Evolutionary conservation across 2,329 filamentous ascomycete genomes (phyloP).

Genomic region (Rhinocladiella mackenziei): DNA sequence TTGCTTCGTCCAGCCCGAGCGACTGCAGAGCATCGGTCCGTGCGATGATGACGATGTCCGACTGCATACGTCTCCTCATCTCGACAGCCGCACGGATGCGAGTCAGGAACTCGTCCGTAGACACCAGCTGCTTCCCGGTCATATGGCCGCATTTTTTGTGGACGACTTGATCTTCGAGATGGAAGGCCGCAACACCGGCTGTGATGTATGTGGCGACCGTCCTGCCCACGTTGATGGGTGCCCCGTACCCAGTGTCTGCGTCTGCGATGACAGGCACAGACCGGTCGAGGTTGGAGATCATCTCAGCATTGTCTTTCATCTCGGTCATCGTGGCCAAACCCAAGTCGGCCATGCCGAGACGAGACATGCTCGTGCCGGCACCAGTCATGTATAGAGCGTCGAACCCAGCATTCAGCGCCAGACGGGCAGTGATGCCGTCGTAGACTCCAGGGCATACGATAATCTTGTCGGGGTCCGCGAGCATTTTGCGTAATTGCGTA

Average conservation of each 20-base stretch:
- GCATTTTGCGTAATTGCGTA: slow-evolving; percentile 31
- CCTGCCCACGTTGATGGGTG: slow-evolving; percentile 45
- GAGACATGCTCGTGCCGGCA: slow-evolving; percentile 47
- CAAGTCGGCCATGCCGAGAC: slow-evolving; percentile 49
- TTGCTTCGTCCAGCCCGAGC: slow-evolving; percentile 38
- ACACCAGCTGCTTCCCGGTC: slow-evolving; percentile 39
- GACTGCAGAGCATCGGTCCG: slow-evolving; percentile 37
- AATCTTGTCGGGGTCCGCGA: slow-evolving; percentile 36
- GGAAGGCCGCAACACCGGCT: slow-evolving; percentile 53
- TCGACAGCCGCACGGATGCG: slow-evolving; percentile 40
- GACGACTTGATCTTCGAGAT: slow-evolving; percentile 50
- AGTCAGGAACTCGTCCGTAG: slow-evolving; percentile 33
- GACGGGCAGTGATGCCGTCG: slow-evolving; percentile 49
- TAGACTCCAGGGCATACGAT: slow-evolving; percentile 49
- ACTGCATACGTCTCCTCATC: slow-evolving; percentile 30
- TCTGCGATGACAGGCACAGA: slow-evolving; percentile 51
- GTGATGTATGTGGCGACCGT: slow-evolving; percentile 49
- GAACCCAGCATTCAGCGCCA: slow-evolving; percentile 54
- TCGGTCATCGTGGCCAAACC: slow-evolving; percentile 50
- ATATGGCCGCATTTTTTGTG: slow-evolving; percentile 43
- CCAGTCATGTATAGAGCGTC: slow-evolving; percentile 64
- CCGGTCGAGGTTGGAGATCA: slow-evolving; percentile 50
- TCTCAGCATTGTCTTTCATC: slow-evolving; percentile 52
- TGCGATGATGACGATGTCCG: slow-evolving; percentile 43
- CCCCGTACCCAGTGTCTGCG: slow-evolving; percentile 52